Evolutionary conservation across 345 rosid species (phyloP), one percentile per base, ranked within the genome.

Genomic region (Euphorbia tirucalli): DNA sequence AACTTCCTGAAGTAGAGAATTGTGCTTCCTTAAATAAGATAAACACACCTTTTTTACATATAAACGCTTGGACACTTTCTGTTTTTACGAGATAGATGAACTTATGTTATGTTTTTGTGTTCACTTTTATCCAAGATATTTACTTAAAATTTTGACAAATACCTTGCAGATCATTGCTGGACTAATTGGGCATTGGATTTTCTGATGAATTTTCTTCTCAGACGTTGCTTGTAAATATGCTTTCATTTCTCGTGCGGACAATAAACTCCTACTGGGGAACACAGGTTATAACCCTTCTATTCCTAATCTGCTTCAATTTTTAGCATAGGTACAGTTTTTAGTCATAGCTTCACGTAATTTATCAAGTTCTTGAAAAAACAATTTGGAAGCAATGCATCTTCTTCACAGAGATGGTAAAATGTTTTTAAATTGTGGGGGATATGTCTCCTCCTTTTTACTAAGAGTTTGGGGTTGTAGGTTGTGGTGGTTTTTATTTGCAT

Each of bases 191-290:
- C 97, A 91, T 80, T 85, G 96, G 43, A 81, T n/a, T 93, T 58
- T 78, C 97, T 22, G 97, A 91, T 35, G 86, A 75, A 79, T 85
- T 93, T 74, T 65, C 94, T 81, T 91, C 98, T 61, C 90, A 89
- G 61, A 78, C 85, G 19, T 76, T 90, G 71, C 88, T 91, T 79
- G 98, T 88, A 77, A 91, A 91, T 79, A 75, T 85, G 91, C 77
- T 93, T 31, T 91, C 98, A 28, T 91, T 91, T 84, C 39, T 93
- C 75, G 90, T 74, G 66, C 91, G 98, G 79, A 88, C 91, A 25
- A 67, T 90, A 70, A 91, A 93, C 79, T 90, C 96, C 60, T 93
- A 90, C 74, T 91, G 89, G 89, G 98, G 98, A 83, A 93, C 98
- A 72, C 97, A 91, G 96, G 98, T 91, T 48, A 82, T 88, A 76